Conservation (phyloP, 768 basidiomycete genomes). For the Leucosporidium yakuticum region DNA sequence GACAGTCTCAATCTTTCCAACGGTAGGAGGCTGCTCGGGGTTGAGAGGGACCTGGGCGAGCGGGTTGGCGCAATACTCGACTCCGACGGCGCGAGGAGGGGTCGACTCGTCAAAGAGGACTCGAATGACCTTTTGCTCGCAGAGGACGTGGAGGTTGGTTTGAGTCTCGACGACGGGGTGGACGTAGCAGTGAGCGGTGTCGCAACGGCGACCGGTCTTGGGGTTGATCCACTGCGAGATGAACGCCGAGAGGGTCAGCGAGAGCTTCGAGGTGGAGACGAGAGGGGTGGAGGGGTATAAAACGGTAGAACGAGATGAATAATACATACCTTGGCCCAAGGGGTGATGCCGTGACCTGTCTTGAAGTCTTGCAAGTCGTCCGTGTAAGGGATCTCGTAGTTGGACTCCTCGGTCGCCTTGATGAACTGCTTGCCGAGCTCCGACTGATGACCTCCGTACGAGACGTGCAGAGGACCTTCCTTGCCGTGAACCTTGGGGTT, state of each 20-base stretch:
- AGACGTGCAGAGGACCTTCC: slow-evolving; percentile 67
- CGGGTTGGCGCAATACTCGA: slow-evolving; percentile 44
- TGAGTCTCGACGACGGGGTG: slow-evolving; percentile 67
- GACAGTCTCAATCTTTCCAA: background rate
- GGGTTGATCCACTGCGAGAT: slow-evolving; percentile 61
- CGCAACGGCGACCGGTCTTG: slow-evolving; percentile 63
- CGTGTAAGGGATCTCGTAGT: slow-evolving; percentile 42
- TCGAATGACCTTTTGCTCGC: slow-evolving; percentile 59
- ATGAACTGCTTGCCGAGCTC: slow-evolving; percentile 48
- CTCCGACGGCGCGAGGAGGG: slow-evolving; percentile 53
- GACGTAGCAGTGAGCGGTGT: slow-evolving; percentile 65
- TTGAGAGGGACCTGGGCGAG: background rate
- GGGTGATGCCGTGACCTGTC: slow-evolving; percentile 51
- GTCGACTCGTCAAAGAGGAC: slow-evolving; percentile 67
- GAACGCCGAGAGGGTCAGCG: slow-evolving; percentile 41
- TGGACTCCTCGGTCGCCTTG: slow-evolving; percentile 37
- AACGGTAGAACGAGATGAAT: background rate
- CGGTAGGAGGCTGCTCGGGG: slow-evolving; percentile 2
- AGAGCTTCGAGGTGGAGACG: too few relatives aligned
- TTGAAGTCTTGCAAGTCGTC: slow-evolving; percentile 61
- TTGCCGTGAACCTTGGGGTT: slow-evolving; percentile 56
- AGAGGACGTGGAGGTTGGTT: slow-evolving; percentile 60
- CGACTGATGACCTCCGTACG: slow-evolving; percentile 49
- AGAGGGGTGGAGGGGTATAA: background rate
- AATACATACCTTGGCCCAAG: slow-evolving; percentile 48